A percentile compares a stretch with the other conserved stretches of the same genome.
Conservation (phyloP, 495 filamentous ascomycete genomes). For the Aspergillus baeticus region DNA sequence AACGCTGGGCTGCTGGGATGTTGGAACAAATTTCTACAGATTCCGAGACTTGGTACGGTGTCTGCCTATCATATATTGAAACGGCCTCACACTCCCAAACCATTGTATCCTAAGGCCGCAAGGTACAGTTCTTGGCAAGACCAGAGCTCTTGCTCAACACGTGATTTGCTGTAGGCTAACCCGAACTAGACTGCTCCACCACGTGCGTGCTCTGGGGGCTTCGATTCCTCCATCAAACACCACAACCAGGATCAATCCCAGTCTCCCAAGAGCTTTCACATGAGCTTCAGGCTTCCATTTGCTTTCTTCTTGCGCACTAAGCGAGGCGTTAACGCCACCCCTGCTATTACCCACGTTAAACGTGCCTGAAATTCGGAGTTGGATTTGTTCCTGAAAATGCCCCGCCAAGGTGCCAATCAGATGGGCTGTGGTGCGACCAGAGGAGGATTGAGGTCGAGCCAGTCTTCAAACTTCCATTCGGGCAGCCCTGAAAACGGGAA, state of each 20-base stretch:
- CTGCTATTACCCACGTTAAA: background rate
- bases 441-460: background rate
- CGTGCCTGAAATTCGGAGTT: slow-evolving; percentile 6
- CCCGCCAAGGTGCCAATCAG: slow-evolving; percentile 13
- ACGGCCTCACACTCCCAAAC: too few species aligned
- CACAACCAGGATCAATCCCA: background rate
- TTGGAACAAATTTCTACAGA: too few species aligned
- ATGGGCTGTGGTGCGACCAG: slow-evolving; percentile 1
- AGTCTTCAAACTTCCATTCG: background rate
- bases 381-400: slow-evolving; percentile 10
- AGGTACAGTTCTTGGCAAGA: background rate
- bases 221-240: slow-evolving; percentile 9
- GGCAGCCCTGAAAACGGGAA: background rate
- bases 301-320: background rate
- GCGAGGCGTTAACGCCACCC: background rate
- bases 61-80: too few species aligned
- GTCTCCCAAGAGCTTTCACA: slow-evolving; percentile 2
- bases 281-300: slow-evolving; percentile 8
- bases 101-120: background rate
- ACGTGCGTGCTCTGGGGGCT: slow-evolving; percentile 4
- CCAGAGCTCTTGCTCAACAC: background rate
- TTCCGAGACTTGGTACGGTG: too few species aligned
- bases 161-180: background rate
- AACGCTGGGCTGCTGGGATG: too few species aligned
- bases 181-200: background rate